Conservation (phyloP, 331 rosid genomes). For the Rosa hybrid region DNA sequence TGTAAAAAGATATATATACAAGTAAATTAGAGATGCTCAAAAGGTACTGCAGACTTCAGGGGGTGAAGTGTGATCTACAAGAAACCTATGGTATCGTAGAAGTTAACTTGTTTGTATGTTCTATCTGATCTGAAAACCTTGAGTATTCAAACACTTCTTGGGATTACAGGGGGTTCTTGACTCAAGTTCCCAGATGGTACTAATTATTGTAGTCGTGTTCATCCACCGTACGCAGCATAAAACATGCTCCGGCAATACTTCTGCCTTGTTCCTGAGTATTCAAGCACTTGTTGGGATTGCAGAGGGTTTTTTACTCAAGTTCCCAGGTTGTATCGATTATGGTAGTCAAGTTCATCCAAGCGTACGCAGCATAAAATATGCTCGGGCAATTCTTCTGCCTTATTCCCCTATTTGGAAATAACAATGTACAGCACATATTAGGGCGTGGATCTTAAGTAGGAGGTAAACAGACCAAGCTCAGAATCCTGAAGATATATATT, state of each 20-base stretch:
- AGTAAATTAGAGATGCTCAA: constrained; percentile 4
- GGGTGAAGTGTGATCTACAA: not conserved
- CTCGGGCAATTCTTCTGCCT: constrained; percentile 93
- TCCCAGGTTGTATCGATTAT: constrained; percentile 49
- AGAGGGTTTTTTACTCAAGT: constrained; percentile 25
- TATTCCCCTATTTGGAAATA: constrained; percentile 65
- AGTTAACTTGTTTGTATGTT: constrained; percentile 22
- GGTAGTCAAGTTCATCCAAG: constrained; percentile 66
- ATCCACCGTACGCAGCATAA: constrained; percentile 74
- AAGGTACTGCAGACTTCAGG: not conserved
- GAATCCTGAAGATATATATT: not conserved
- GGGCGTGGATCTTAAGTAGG: constrained; percentile 14
- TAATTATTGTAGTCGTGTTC: constrained; percentile 53
- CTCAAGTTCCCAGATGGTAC: constrained; percentile 45
- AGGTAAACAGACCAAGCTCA: not conserved
- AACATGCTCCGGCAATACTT: constrained; percentile 81
- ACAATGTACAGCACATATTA: constrained; percentile 9
- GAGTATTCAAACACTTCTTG: not conserved
- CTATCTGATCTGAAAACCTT: not conserved
- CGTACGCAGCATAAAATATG: constrained; percentile 77
- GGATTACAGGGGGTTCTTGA: constrained; percentile 1
- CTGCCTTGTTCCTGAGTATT: constrained; percentile 51
- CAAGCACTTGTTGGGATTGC: not conserved
- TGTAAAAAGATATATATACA: constrained; percentile 1
- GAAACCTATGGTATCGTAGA: not conserved